A percentile compares a stretch with the other conserved stretches of the same genome.
Conservation (phyloP, 2,329 filamentous ascomycete species). For the Grosmannia clavigera region DNA sequence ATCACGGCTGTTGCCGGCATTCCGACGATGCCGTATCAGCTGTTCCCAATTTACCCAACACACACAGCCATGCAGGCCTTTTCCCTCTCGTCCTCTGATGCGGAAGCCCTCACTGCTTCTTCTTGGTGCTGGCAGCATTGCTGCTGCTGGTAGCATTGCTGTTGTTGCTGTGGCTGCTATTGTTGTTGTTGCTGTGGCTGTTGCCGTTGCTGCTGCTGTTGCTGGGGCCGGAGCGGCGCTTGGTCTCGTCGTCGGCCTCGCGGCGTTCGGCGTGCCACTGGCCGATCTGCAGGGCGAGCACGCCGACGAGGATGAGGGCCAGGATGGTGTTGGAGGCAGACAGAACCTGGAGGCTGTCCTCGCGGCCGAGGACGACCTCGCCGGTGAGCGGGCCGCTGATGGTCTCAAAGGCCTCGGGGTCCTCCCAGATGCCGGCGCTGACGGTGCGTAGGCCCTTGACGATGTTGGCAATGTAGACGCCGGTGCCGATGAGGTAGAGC, state of each 20-base stretch:
- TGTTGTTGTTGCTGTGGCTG: too few relatives aligned
- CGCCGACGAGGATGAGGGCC: constrained; percentile 79
- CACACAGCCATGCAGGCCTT: background rate
- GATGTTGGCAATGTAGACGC: constrained; percentile 92
- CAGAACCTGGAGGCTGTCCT: constrained; percentile 84
- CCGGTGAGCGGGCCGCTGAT: constrained; percentile 33
- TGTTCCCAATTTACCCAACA: too few relatives aligned
- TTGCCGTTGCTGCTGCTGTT: background rate
- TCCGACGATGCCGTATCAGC: too few relatives aligned
- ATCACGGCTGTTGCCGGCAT: too few relatives aligned
- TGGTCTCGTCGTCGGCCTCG: constrained; percentile 58
- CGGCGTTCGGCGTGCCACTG: constrained; percentile 98
- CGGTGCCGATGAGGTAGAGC: constrained; percentile 74
- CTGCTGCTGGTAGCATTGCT: constrained; percentile 1
- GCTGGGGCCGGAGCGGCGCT: background rate
- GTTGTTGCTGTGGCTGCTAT: background rate
- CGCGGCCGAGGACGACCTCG: constrained; percentile 61
- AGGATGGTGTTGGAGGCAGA: constrained; percentile 93
- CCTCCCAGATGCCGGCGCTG: constrained; percentile 52
- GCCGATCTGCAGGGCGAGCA: constrained; percentile 83
- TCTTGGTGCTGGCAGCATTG: constrained; percentile 11
- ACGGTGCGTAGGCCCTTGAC: constrained; percentile 86
- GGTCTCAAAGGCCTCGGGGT: constrained; percentile 22
- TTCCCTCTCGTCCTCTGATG: background rate
- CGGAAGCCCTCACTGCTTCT: constrained; percentile 11